A percentile compares a stretch with the other conserved stretches of the same genome.
phyloP scores from a whole-genome alignment of 139 green algal genomes.

The Coccomyxa sp. region DNA sequence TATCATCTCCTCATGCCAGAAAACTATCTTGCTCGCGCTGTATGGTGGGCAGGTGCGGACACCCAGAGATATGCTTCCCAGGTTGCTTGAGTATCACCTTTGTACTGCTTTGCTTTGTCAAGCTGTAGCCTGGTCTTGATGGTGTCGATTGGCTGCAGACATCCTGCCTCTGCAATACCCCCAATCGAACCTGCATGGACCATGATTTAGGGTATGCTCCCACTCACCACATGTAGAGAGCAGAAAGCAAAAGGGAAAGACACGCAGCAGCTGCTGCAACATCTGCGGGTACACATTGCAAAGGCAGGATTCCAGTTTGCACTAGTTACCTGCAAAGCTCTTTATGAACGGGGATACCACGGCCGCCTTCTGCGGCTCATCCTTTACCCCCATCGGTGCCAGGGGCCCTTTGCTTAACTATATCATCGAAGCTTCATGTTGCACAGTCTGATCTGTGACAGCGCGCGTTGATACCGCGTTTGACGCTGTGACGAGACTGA shows the following conservation, averaged over 20 bases:
- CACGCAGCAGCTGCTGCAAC: background rate
- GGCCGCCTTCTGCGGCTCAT: background rate
- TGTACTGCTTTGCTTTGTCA: conserved; percentile 76
- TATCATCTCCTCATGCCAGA: too few relatives aligned
- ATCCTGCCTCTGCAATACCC: conserved; percentile 85
- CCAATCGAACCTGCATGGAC: conserved; percentile 83
- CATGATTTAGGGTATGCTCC: background rate
- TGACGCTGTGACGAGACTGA: too few relatives aligned
- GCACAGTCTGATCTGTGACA: too few relatives aligned
- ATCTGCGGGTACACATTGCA: background rate
- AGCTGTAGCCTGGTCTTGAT: conserved; percentile 95
- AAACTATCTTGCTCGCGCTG: too few relatives aligned
- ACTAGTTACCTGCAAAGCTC: background rate
- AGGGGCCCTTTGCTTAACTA: too few relatives aligned
- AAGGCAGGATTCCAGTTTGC: background rate
- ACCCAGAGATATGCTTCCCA: background rate
- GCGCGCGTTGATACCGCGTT: too few relatives aligned
- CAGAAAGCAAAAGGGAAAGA: background rate
- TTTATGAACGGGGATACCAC: background rate
- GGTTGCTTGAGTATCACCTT: conserved; percentile 36
- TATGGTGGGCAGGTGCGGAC: background rate
- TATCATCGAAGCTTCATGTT: too few relatives aligned
- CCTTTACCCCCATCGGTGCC: too few relatives aligned
- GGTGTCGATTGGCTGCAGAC: conserved; percentile 90
- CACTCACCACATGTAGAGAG: background rate